phyloP scores from a whole-genome alignment of 2,329 filamentous ascomycete species.

The Ceratocystis smalleyi region DNA sequence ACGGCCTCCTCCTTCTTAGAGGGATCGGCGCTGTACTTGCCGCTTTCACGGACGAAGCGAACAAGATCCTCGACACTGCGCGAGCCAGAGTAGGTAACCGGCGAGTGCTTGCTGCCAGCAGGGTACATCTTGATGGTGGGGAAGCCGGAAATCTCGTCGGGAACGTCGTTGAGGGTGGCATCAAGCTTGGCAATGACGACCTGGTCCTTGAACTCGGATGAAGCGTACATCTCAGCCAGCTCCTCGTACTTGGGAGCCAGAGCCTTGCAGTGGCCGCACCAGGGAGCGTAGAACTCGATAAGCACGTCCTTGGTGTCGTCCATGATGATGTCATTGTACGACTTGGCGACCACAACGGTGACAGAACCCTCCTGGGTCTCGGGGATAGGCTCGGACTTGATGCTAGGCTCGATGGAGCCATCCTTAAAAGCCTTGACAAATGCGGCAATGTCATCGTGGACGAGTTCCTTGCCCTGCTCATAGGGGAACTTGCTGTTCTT shows the following conservation, averaged over 20 bases:
- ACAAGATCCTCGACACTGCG: slow-evolving; percentile 85
- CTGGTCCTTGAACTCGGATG: slow-evolving; percentile 64
- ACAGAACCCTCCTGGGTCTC: slow-evolving; percentile 86
- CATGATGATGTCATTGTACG: slow-evolving; percentile 79
- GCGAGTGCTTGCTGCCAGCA: slow-evolving; percentile 70
- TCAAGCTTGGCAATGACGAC: slow-evolving; percentile 96
- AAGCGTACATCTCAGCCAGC: slow-evolving; percentile 61
- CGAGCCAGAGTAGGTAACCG: slow-evolving; percentile 73
- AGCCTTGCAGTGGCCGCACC: slow-evolving; percentile 99
- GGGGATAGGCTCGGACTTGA: slow-evolving; percentile 96
- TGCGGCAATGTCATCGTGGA: slow-evolving; percentile 50
- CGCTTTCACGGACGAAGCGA: slow-evolving; percentile 87
- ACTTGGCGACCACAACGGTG: slow-evolving; percentile 78
- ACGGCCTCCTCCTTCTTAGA: slow-evolving; percentile 38
- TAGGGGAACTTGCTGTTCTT: slow-evolving; percentile 98
- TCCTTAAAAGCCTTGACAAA: slow-evolving; percentile 76
- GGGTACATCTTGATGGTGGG: slow-evolving; percentile 98
- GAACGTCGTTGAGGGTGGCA: slow-evolving; percentile 88
- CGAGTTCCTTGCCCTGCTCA: slow-evolving; percentile 69
- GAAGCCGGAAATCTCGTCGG: slow-evolving; percentile 93
- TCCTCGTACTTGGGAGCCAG: slow-evolving; percentile 95
- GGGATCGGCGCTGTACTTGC: slow-evolving; percentile 64
- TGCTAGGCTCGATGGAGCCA: slow-evolving; percentile 84
- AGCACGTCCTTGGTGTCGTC: slow-evolving; percentile 94
- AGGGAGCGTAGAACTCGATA: slow-evolving; percentile 96